Conservation (phyloP, 805 yeast genomes). For the Cyberlindnera saturnus region DNA sequence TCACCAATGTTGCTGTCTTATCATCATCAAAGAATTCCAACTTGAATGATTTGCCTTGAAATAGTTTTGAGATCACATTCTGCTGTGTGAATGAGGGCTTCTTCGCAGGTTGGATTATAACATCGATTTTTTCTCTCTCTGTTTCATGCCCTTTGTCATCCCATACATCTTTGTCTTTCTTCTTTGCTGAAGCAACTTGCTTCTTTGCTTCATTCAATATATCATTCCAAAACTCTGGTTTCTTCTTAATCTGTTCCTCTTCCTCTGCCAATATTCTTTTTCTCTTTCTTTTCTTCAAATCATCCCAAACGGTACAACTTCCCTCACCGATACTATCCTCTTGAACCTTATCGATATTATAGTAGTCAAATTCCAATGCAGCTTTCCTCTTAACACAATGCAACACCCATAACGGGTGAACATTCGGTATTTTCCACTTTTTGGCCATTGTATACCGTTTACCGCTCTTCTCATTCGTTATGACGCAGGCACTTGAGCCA, state of each 20-base stretch:
- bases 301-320: conserved; percentile 25
- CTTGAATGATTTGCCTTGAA: conserved; percentile 37
- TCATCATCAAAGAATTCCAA: conserved; percentile 35
- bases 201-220: conserved; percentile 22
- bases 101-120: not conserved
- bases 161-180: conserved; percentile 12
- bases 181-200: conserved; percentile 1
- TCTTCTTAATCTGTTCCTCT: conserved; percentile 15
- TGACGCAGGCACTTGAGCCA: conserved; percentile 35
- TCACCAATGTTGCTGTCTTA: conserved; percentile 32
- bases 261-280: conserved; percentile 6
- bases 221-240: conserved; percentile 37
- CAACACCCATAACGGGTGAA: conserved; percentile 37
- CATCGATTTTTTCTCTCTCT: not conserved
- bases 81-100: not conserved
- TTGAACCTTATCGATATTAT: conserved; percentile 21
- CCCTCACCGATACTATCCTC: conserved; percentile 22
- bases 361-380: conserved; percentile 27
- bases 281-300: conserved; percentile 17
- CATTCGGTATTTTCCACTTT: conserved; percentile 34
- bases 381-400: conserved; percentile 34
- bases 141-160: conserved; percentile 11
- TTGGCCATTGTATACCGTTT: conserved; percentile 43
- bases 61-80: conserved; percentile 24
- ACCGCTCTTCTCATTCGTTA: conserved; percentile 47